A percentile compares a stretch with the other conserved stretches of the same genome.
These are phyloP conservation scores for Penicillium hesseltinei DNA, from an alignment of 2,329 filamentous ascomycete genomes.

Conservation along the genomic window DNA sequence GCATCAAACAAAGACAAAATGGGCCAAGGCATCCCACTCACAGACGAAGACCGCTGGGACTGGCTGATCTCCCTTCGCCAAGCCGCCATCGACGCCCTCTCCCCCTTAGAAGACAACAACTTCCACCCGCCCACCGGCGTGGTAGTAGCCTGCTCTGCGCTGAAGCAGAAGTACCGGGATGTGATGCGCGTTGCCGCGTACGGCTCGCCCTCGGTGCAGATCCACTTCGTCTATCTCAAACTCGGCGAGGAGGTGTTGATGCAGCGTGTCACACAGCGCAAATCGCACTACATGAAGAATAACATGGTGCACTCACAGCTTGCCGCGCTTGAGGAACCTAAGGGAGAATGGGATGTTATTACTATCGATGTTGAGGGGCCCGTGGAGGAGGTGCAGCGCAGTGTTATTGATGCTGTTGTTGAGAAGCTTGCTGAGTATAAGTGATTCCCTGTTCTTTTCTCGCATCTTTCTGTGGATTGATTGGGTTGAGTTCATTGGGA, in stretches of 20 bases:
- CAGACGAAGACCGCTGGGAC: constrained; percentile 94
- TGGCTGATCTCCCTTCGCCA: constrained; percentile 82
- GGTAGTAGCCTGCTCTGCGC: constrained; percentile 92
- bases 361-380: constrained; percentile 60
- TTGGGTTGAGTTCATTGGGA: neutral
- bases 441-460: constrained; percentile 4
- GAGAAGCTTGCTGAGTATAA: constrained; percentile 52
- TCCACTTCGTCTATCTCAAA: constrained; percentile 91
- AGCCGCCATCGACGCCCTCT: constrained; percentile 54
- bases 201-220: constrained; percentile 67
- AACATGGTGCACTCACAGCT: constrained; percentile 95
- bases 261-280: constrained; percentile 68
- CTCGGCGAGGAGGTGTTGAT: constrained; percentile 74
- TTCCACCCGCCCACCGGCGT: constrained; percentile 64
- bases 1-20: constrained; percentile 86
- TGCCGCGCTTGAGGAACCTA: constrained; percentile 79
- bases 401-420: constrained; percentile 59
- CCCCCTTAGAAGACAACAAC: constrained; percentile 36
- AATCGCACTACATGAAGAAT: constrained; percentile 93
- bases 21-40: constrained; percentile 76
- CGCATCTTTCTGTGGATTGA: neutral
- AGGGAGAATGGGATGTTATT: constrained; percentile 69
- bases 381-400: constrained; percentile 58
- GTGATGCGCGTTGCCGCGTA: constrained; percentile 80
- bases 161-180: constrained; percentile 97